phyloP scores from a whole-genome alignment of 768 basidiomycete genomes.

The Pisolithus marmoratus region DNA sequence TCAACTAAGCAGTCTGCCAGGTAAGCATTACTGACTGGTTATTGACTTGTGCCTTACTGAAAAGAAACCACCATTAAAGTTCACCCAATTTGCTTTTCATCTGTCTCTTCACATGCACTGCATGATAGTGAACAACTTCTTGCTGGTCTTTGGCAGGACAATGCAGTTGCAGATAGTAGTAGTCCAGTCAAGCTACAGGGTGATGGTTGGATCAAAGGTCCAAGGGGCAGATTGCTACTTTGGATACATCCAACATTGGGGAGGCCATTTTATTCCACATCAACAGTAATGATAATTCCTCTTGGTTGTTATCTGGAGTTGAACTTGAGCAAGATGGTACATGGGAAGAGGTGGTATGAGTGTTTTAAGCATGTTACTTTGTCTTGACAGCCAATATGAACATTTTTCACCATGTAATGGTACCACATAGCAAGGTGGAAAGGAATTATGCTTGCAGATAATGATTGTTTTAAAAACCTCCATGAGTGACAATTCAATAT shows the following conservation, averaged over 20 bases:
- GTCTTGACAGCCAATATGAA: neutral
- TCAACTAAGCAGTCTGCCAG: too few relatives aligned
- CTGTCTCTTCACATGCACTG: neutral
- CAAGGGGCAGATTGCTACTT: neutral
- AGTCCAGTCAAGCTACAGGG: slow-evolving; percentile 3
- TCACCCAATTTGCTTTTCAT: neutral
- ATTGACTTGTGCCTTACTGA: too few relatives aligned
- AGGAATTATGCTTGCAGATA: too few relatives aligned
- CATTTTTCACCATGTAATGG: too few relatives aligned
- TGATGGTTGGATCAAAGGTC: slow-evolving; percentile 3
- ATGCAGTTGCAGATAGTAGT: neutral
- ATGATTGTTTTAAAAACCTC: too few relatives aligned
- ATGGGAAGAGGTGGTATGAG: neutral
- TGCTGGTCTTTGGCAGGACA: neutral
- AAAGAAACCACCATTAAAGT: neutral
- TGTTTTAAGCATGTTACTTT: neutral
- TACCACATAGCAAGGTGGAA: too few relatives aligned
- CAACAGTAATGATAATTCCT: neutral
- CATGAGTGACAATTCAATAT: too few relatives aligned
- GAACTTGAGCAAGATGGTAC: slow-evolving; percentile 1
- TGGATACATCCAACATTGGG: neutral
- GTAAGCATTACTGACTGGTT: too few relatives aligned
- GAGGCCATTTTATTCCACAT: neutral
- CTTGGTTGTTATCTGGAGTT: neutral
- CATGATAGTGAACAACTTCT: neutral